phyloP scores from a whole-genome alignment of 805 yeast genomes.

The Starmerella tilneyi region DNA sequence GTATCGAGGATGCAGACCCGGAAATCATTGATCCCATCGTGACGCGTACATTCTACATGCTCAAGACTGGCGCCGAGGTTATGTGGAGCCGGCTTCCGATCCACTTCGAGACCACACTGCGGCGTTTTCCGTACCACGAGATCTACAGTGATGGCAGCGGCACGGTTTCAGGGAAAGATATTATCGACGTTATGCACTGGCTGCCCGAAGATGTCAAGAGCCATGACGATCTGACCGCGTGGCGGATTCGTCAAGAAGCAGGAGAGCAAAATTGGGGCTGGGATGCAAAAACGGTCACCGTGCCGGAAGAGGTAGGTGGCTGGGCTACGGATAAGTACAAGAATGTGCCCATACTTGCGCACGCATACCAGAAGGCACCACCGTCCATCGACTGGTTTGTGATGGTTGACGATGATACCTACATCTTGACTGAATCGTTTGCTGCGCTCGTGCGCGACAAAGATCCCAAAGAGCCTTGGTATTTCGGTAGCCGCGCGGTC shows the following conservation, averaged over 20 bases:
- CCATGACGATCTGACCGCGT: slow-evolving; percentile 18
- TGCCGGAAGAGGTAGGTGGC: slow-evolving; percentile 25
- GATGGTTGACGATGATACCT: slow-evolving; percentile 32
- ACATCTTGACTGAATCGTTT: slow-evolving; percentile 28
- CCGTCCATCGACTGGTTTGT: slow-evolving; percentile 31
- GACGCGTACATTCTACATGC: slow-evolving; percentile 1
- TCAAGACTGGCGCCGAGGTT: slow-evolving; percentile 4
- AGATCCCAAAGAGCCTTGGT: slow-evolving; percentile 24
- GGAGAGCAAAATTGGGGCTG: slow-evolving; percentile 25
- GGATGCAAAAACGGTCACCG: slow-evolving; percentile 9
- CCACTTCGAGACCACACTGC: slow-evolving; percentile 32
- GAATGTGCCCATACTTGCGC: slow-evolving; percentile 21
- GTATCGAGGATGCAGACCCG: slow-evolving; percentile 2
- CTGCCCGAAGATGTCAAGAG: slow-evolving; percentile 21
- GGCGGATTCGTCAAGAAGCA: slow-evolving; percentile 26
- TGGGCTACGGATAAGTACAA: slow-evolving; percentile 17
- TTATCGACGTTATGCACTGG: slow-evolving; percentile 29
- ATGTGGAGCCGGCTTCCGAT: slow-evolving; percentile 27
- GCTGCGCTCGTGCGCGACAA: slow-evolving; percentile 21
- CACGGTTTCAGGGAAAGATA: slow-evolving; percentile 28
- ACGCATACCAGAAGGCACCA: slow-evolving; percentile 29
- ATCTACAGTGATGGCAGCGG: slow-evolving; percentile 32
- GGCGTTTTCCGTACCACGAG: slow-evolving; percentile 29
- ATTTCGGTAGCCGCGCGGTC: background rate
- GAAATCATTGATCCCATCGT: background rate